Conservation (phyloP, 768 basidiomycete species). For the Hypholoma fasciculare region DNA sequence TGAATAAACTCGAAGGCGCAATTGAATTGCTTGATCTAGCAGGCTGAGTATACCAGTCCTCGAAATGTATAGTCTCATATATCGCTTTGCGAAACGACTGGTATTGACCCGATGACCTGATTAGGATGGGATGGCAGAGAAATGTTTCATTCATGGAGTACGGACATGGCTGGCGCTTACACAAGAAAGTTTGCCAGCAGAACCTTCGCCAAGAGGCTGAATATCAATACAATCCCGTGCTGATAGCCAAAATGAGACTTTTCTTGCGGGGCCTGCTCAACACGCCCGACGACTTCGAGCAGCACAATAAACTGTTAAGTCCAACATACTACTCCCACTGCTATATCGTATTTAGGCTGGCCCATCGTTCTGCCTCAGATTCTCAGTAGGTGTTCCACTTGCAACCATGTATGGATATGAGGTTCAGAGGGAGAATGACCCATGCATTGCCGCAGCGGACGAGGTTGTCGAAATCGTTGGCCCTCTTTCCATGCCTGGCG, state of each 20-base stretch:
- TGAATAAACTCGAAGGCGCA: constrained; percentile 25
- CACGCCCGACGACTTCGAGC: not conserved
- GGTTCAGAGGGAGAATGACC: constrained; percentile 12
- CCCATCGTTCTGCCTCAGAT: not conserved
- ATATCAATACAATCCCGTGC: not conserved
- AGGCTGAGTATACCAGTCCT: constrained; percentile 30
- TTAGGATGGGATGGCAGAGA: not conserved
- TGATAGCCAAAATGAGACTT: not conserved
- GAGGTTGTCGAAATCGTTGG: not conserved
- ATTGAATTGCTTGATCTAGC: constrained; percentile 41
- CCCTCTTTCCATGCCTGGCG: constrained; percentile 1
- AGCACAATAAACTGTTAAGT: constrained; percentile 2
- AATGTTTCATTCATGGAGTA: not conserved
- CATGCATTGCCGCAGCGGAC: constrained; percentile 11
- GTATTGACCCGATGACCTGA: not conserved
- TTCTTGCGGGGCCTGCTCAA: not conserved
- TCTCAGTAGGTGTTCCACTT: constrained; percentile 17
- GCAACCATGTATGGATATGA: constrained; percentile 18
- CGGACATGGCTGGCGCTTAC: not conserved
- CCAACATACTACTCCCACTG: not conserved
- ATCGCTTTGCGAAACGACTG: not conserved
- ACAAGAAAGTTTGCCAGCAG: not conserved
- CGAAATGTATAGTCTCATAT: constrained; percentile 11
- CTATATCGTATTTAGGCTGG: not conserved
- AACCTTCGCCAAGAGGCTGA: not conserved